Evolutionary conservation across 129 eudicot species (phyloP).

Genomic region (Flaveria trinervia): DNA sequence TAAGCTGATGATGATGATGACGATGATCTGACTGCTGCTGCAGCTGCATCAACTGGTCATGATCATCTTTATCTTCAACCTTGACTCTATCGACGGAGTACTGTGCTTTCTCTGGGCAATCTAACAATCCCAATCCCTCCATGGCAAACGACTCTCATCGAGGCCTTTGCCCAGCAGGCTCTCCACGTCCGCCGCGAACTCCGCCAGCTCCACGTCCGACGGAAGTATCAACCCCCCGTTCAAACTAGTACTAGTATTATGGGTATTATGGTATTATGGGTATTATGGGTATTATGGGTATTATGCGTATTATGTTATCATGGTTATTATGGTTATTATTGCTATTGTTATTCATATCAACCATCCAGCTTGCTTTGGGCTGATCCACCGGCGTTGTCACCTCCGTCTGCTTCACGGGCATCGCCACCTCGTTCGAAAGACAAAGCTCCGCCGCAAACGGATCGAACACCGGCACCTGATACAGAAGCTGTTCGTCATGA

Average conservation of each 20-base stretch:
- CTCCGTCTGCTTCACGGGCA: no score
- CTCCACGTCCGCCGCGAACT: conserved; percentile 86
- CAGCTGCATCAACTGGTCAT: neutral
- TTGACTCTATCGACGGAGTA: conserved; percentile 28
- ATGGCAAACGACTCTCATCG: conserved; percentile 63
- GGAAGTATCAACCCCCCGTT: conserved; percentile 48
- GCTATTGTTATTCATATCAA: conserved; percentile 22
- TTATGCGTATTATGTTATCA: no score
- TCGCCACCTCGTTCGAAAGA: neutral
- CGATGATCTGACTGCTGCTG: no score
- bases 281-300: no score
- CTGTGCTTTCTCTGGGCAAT: neutral
- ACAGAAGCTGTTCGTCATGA: conserved; percentile 64
- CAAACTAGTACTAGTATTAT: conserved; percentile 2
- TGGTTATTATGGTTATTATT: no score
- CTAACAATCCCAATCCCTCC: conserved; percentile 58
- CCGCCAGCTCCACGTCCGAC: conserved; percentile 71
- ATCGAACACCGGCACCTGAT: conserved; percentile 75
- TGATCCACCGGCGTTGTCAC: neutral
- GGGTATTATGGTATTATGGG: no score
- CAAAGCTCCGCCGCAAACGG: conserved; percentile 37
- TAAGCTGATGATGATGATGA: no score
- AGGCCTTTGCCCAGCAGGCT: conserved; percentile 72
- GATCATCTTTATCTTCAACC: conserved; percentile 47
- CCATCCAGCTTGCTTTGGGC: conserved; percentile 5